Evolutionary conservation across 2,329 filamentous ascomycete species (phyloP), one percentile per base, ranked within the genome.

Genomic region (Fusarium sp.): DNA sequence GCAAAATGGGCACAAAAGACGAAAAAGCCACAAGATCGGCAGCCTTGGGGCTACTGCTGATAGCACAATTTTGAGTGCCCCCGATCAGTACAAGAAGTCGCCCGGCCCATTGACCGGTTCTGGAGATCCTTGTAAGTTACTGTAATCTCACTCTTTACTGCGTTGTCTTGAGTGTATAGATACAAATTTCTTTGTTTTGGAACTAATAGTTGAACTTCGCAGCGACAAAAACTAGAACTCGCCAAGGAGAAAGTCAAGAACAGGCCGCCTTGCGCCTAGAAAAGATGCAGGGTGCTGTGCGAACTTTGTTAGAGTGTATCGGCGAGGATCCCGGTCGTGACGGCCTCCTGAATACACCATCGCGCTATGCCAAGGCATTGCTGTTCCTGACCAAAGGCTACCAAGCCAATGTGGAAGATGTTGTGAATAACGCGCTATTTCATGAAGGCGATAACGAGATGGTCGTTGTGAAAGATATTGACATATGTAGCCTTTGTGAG

Each of bases 381-480:
- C 90, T 98, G 74, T 97, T 93, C 86, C 94, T 98, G 83, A 98
- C 96, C 12, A 95, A 97, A 82, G 96, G 96, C 45, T 99, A 98
- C 82, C 94, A 98, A 85, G 91, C 97, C 85, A 98, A 98, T 79
- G 90, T 98, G 64, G 88, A 91, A 71, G 94, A 97, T 80, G 93
- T 98, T 74, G 93, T 98, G 72, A 98, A 98, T 81, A 90, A 92
- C 66, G 96, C 96, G 22, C 93, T 98, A 68, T 98, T 98, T 83
- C 93, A 98, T 78, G 96, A 98, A 82, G 94, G 95, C 70, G 95
- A 98, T 80, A 96, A 98, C 80, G 96, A 98, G 84, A 89, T 99
- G 84, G 95, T 98, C 39, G 97, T 98, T 79, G 94, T 98, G 66
- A 97, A 96, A 85, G 95, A 98, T 79, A 98, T 98, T 78, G 95